A percentile compares a stretch with the other conserved stretches of the same genome.
phyloP scores from a whole-genome alignment of 1,139 yeast species.

The Pichia sp. region DNA sequence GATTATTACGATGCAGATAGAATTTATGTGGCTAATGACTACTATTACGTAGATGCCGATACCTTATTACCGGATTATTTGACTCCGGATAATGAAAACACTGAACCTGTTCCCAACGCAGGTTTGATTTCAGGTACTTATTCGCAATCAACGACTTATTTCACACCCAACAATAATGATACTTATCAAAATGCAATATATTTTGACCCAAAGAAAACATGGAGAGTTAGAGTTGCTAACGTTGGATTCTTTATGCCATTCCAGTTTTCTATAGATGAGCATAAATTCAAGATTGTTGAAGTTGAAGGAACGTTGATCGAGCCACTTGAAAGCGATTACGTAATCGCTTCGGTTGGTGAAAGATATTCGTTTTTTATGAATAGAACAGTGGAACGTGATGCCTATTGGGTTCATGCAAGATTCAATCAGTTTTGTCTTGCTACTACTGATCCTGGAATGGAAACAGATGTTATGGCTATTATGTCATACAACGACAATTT shows the following conservation, averaged over 20 bases:
- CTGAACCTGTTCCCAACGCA: slow-evolving; percentile 19
- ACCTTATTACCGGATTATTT: slow-evolving; percentile 11
- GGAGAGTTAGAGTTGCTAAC: slow-evolving; percentile 31
- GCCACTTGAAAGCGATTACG: slow-evolving; percentile 38
- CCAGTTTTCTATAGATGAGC: slow-evolving; percentile 33
- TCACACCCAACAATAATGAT: slow-evolving; percentile 12
- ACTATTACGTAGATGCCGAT: slow-evolving; percentile 14
- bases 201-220: slow-evolving; percentile 25
- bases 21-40: slow-evolving; percentile 13
- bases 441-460: slow-evolving; percentile 26
- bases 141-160: slow-evolving; percentile 9
- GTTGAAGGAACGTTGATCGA: slow-evolving; percentile 55
- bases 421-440: slow-evolving; percentile 32
- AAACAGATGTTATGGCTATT: slow-evolving; percentile 30
- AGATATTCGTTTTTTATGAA: slow-evolving; percentile 54
- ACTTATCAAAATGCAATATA: slow-evolving; percentile 18
- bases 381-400: slow-evolving; percentile 31
- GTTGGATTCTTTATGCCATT: slow-evolving; percentile 39
- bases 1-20: slow-evolving; percentile 26
- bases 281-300: slow-evolving; percentile 47
- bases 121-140: slow-evolving; percentile 18
- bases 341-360: slow-evolving; percentile 59
- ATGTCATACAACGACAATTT: slow-evolving; percentile 24
- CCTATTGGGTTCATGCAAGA: slow-evolving; percentile 20
- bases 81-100: slow-evolving; percentile 25